A percentile compares a stretch with the other conserved stretches of the same genome.
phyloP scores from a whole-genome alignment of 1,284 basidiomycete species.

The Heterobasidion irregulare region DNA sequence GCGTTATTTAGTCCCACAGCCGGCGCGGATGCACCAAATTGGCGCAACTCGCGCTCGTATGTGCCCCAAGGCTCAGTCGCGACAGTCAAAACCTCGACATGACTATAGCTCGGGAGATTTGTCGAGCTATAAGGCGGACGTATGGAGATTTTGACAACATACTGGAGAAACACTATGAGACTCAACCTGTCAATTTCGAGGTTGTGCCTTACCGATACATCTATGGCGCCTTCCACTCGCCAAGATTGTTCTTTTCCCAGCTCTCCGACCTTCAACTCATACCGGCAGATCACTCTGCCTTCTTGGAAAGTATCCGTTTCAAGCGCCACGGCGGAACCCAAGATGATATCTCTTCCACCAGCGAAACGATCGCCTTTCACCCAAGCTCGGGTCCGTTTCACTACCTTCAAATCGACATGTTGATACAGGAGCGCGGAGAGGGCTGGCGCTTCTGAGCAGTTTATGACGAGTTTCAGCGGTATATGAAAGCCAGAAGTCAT shows the following conservation, averaged over 20 bases:
- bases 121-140: slow-evolving; percentile 22
- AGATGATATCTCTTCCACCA: slow-evolving; percentile 16
- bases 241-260: slow-evolving; percentile 22
- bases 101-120: slow-evolving; percentile 28
- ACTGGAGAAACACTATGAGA: slow-evolving; percentile 17
- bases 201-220: slow-evolving; percentile 18
- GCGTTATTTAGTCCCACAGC: slow-evolving; percentile 27
- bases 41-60: slow-evolving; percentile 28
- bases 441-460: slow-evolving; percentile 28
- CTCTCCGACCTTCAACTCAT: slow-evolving; percentile 19
- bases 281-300: slow-evolving; percentile 16
- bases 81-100: slow-evolving; percentile 30
- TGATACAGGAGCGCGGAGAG: slow-evolving; percentile 27
- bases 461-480: slow-evolving; percentile 29
- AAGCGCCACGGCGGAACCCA: slow-evolving; percentile 16
- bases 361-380: slow-evolving; percentile 15
- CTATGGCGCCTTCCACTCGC: slow-evolving; percentile 15
- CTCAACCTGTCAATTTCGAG: slow-evolving; percentile 3
- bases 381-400: slow-evolving; percentile 27
- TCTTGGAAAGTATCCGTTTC: slow-evolving; percentile 17
- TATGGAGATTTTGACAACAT: slow-evolving; percentile 29
- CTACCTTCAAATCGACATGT: slow-evolving; percentile 28
- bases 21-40: slow-evolving; percentile 31
- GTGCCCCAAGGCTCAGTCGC: slow-evolving; percentile 36
- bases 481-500: slow-evolving; percentile 34